These are phyloP conservation scores for Blastocladiella britannica DNA, from an alignment of 192 early-diverging fungal species.

Conservation along the genomic window DNA sequence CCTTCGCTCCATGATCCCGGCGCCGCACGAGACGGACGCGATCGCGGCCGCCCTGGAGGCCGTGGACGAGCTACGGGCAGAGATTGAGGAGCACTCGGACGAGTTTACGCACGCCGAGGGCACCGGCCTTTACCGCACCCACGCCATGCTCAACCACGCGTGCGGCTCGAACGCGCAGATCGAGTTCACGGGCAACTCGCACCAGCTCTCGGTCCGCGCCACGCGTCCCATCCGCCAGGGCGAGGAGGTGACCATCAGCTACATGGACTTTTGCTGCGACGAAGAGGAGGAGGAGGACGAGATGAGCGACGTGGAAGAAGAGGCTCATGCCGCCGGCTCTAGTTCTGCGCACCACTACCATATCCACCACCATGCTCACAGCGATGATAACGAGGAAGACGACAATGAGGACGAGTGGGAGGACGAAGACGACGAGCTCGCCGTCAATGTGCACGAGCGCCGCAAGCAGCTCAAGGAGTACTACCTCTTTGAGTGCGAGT, in stretches of 20 bases:
- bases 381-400: not conserved
- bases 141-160: conserved; percentile 2
- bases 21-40: not conserved
- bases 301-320: not conserved
- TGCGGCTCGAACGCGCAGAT: conserved; percentile 3
- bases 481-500: conserved; percentile 3
- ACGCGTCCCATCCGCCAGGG: not conserved
- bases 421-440: not conserved
- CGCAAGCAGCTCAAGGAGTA: conserved; percentile 1
- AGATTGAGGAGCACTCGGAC: conserved; percentile 4
- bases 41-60: not conserved
- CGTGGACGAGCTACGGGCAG: not conserved
- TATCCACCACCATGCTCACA: not conserved
- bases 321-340: too few relatives aligned
- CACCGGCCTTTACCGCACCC: conserved; percentile 1
- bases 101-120: conserved; percentile 3
- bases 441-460: conserved; percentile 1
- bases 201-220: not conserved
- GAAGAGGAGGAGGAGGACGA: conserved; percentile 3
- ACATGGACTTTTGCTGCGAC: conserved; percentile 1
- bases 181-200: not conserved
- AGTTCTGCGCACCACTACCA: not conserved
- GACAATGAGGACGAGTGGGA: not conserved
- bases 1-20: not conserved
- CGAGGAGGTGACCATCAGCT: conserved; percentile 2